These are phyloP conservation scores for Zasmidium angulare DNA, from an alignment of 2,329 filamentous ascomycete species.

Conservation along the genomic window DNA sequence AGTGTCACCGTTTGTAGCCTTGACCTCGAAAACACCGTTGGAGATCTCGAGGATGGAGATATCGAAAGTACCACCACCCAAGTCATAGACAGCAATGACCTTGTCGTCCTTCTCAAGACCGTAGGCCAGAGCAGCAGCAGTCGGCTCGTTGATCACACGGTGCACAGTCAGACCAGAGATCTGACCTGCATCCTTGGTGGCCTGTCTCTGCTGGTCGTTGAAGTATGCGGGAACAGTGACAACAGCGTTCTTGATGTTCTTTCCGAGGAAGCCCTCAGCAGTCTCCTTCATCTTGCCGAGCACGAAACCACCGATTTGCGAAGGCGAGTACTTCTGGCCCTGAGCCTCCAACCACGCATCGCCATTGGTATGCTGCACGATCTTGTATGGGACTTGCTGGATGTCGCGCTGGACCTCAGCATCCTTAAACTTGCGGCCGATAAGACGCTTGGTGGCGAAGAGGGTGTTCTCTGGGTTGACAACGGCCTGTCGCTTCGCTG, in stretches of 20 bases:
- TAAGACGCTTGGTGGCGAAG: constrained; percentile 97
- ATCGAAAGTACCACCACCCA: constrained; percentile 98
- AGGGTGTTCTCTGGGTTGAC: constrained; percentile 98
- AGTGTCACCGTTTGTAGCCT: constrained; percentile 98
- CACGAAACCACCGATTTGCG: constrained; percentile 96
- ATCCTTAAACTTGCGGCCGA: constrained; percentile 95
- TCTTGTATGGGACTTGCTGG: constrained; percentile 98
- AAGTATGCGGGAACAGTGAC: constrained; percentile 98
- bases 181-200: constrained; percentile 96
- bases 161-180: constrained; percentile 95
- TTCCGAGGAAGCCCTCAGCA: constrained; percentile 87
- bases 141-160: constrained; percentile 97
- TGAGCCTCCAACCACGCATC: constrained; percentile 95
- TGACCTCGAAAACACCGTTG: constrained; percentile 97
- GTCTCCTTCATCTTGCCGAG: constrained; percentile 99
- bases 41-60: constrained; percentile 97
- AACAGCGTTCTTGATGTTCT: constrained; percentile 90
- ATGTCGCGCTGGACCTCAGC: constrained; percentile 93
- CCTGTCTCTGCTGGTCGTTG: constrained; percentile 97
- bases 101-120: constrained; percentile 95
- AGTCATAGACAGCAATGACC: constrained; percentile 92
- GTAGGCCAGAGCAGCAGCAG: constrained; percentile 91
- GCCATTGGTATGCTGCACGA: constrained; percentile 93
- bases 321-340: constrained; percentile 93
- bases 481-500: constrained; percentile 95